These are phyloP conservation scores for Erythrobasidium hasegawianum DNA, from an alignment of 1,284 basidiomycete genomes.

Conservation along the genomic window DNA sequence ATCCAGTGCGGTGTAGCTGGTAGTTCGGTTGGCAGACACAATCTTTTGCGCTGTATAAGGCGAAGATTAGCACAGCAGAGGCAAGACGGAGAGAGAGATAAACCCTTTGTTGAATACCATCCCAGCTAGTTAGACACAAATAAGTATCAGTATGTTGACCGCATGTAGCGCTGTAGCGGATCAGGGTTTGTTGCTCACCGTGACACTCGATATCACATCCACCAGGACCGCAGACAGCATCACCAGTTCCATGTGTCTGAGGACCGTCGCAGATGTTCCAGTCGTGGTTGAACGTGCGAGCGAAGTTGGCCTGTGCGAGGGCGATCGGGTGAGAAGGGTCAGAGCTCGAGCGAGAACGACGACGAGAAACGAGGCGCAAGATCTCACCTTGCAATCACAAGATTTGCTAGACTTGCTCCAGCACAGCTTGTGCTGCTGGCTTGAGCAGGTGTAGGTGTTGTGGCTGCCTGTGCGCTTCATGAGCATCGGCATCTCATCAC, in stretches of 20 bases:
- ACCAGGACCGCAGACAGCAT: slow-evolving; percentile 3
- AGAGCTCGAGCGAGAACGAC: too few relatives aligned
- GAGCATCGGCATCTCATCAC: not conserved
- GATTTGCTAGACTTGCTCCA: not conserved
- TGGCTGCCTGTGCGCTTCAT: not conserved
- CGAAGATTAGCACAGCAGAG: not conserved
- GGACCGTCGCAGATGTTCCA: slow-evolving; percentile 1
- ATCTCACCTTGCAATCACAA: not conserved
- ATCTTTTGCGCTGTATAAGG: not conserved
- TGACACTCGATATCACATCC: slow-evolving; percentile 19
- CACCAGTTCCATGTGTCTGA: not conserved
- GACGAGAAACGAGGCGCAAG: not conserved
- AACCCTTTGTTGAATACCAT: too few relatives aligned
- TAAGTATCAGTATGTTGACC: not conserved
- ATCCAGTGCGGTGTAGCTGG: not conserved
- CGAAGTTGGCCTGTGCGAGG: too few relatives aligned
- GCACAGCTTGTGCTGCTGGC: slow-evolving; percentile 3
- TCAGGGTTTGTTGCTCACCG: slow-evolving; percentile 1
- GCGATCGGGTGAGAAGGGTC: too few relatives aligned
- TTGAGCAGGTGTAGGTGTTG: slow-evolving; percentile 1
- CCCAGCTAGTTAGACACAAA: too few relatives aligned
- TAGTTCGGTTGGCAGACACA: not conserved
- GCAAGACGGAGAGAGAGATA: too few relatives aligned
- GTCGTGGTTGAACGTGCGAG: too few relatives aligned
- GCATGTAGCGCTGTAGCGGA: not conserved